These are phyloP conservation scores for Mycena chlorophos DNA, from an alignment of 768 basidiomycete genomes.

Conservation along the genomic window DNA sequence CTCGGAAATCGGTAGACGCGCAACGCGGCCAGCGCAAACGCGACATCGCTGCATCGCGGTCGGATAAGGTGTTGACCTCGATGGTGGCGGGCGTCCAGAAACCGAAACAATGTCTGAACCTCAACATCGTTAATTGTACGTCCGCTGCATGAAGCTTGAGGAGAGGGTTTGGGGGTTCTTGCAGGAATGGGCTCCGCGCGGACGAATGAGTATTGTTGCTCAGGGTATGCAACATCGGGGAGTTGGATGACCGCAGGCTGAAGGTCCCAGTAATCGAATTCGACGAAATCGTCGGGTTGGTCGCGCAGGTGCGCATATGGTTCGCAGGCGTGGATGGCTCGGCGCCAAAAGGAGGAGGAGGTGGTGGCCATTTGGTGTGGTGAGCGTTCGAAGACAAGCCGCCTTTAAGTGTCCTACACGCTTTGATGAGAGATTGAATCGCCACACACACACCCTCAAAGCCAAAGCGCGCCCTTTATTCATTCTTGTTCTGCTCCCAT, in stretches of 20 bases:
- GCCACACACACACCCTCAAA: neutral
- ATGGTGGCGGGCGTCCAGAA: neutral
- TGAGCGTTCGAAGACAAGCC: no score
- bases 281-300: neutral
- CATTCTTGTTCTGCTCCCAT: neutral
- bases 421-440: neutral
- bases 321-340: no score
- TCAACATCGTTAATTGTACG: neutral
- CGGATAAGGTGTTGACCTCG: neutral
- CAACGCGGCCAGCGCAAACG: conserved; percentile 62
- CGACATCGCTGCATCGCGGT: conserved; percentile 36
- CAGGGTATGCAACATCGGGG: neutral
- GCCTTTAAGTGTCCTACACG: no score
- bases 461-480: neutral
- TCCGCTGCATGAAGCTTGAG: neutral
- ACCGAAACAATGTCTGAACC: neutral
- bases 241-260: neutral
- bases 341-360: no score
- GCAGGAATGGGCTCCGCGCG: neutral
- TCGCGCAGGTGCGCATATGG: neutral
- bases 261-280: neutral
- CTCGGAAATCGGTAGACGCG: conserved; percentile 55
- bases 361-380: no score
- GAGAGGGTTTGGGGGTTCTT: neutral
- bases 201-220: neutral